A percentile compares a stretch with the other conserved stretches of the same genome.
These are phyloP conservation scores for Lactarius vividus DNA, from an alignment of 768 basidiomycete genomes.

Conservation along the genomic window DNA sequence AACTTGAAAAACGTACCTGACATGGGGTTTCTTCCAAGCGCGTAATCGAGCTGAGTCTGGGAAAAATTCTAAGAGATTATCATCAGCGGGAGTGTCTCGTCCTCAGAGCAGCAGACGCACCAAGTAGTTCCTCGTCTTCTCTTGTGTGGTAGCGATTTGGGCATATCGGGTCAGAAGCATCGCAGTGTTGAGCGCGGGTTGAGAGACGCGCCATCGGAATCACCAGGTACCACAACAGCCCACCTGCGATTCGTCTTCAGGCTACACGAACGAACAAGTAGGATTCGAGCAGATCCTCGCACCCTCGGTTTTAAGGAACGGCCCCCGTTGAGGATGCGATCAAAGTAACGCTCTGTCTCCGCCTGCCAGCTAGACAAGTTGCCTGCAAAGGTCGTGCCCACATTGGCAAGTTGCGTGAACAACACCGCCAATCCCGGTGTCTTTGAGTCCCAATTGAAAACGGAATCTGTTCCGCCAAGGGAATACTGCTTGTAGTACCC, in stretches of 20 bases:
- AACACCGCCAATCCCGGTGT: constrained; percentile 73
- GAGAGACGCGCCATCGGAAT: constrained; percentile 74
- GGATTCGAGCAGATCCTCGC: constrained; percentile 23
- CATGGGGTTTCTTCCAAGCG: constrained; percentile 89
- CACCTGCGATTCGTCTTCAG: constrained; percentile 47
- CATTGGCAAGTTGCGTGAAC: constrained; percentile 67
- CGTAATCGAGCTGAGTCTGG: constrained; percentile 74
- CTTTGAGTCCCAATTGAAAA: constrained; percentile 91
- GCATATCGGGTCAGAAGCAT: constrained; percentile 81
- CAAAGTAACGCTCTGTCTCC: constrained; percentile 74
- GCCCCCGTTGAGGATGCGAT: constrained; percentile 60
- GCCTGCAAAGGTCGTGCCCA: constrained; percentile 46
- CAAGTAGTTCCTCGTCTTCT: constrained; percentile 58
- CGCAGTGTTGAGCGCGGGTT: constrained; percentile 85
- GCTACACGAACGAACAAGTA: background rate
- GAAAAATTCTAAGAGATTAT: constrained; percentile 56
- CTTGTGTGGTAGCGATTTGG: constrained; percentile 60
- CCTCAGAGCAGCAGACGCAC: constrained; percentile 37
- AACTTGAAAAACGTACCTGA: constrained; percentile 53
- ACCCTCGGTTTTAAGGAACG: constrained; percentile 64
- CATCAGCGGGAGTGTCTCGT: constrained; percentile 15
- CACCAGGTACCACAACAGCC: constrained; percentile 78
- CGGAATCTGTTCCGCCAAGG: constrained; percentile 49
- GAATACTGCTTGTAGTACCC: constrained; percentile 55
- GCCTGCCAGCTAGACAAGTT: constrained; percentile 66